These are phyloP conservation scores for Tetraselmis striata DNA, from an alignment of 139 green algal species.

Conservation along the genomic window DNA sequence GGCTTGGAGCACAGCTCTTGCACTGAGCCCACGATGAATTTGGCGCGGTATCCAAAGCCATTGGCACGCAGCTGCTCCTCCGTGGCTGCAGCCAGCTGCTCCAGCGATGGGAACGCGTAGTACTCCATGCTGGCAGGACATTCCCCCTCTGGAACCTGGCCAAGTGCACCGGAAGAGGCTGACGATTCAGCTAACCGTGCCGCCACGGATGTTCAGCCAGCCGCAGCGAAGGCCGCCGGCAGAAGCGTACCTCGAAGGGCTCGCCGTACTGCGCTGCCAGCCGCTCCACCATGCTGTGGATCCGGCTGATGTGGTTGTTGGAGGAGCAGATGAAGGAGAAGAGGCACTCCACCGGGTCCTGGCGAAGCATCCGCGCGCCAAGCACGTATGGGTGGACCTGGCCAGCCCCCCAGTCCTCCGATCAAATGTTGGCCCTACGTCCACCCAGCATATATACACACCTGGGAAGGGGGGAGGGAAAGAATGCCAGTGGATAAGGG, in stretches of 20 bases:
- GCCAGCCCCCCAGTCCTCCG: neutral
- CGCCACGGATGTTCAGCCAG: neutral
- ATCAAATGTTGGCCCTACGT: neutral
- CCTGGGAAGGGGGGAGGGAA: too few relatives aligned
- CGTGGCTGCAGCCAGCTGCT: slow-evolving; percentile 66
- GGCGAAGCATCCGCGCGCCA: slow-evolving; percentile 75
- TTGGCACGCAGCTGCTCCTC: slow-evolving; percentile 69
- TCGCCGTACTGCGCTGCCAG: slow-evolving; percentile 72
- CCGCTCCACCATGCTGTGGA: slow-evolving; percentile 84
- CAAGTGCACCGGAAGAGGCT: neutral
- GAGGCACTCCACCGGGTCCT: slow-evolving; percentile 88
- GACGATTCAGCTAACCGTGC: neutral
- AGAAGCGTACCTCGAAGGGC: slow-evolving; percentile 38
- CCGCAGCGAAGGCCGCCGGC: neutral
- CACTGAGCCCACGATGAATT: slow-evolving; percentile 71
- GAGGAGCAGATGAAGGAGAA: slow-evolving; percentile 91
- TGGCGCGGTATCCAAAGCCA: slow-evolving; percentile 83
- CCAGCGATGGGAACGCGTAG: slow-evolving; percentile 77
- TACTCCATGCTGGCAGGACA: neutral
- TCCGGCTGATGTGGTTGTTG: slow-evolving; percentile 97
- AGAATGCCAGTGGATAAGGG: too few relatives aligned
- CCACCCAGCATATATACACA: too few relatives aligned
- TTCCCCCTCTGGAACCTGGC: neutral
- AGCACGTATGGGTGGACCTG: neutral
- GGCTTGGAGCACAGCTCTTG: slow-evolving; percentile 50